Percentiles rank a stretch among this genome's conserved stretches.
These are phyloP conservation scores for Boeremia exigua DNA, from an alignment of 2,329 filamentous ascomycete genomes.

Conservation along the genomic window DNA sequence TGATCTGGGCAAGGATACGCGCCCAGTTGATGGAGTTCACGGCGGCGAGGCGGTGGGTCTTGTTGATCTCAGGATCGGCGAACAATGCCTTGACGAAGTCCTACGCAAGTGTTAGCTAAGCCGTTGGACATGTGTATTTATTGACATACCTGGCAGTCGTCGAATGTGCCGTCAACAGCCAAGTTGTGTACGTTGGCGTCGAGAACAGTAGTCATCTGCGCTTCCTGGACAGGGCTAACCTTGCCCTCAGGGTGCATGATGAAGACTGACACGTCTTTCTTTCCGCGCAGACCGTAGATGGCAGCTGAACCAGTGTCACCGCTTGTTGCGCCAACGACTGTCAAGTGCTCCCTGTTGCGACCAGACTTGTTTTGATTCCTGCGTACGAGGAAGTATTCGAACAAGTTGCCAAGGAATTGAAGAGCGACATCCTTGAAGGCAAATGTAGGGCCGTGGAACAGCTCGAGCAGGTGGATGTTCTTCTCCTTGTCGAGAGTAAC, in stretches of 20 bases:
- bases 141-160: slow-evolving; percentile 80
- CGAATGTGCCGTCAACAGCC: slow-evolving; percentile 87
- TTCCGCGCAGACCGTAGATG: slow-evolving; percentile 91
- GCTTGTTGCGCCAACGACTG: slow-evolving; percentile 51
- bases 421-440: slow-evolving; percentile 92
- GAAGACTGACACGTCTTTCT: slow-evolving; percentile 96
- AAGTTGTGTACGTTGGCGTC: slow-evolving; percentile 94
- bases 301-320: slow-evolving; percentile 83
- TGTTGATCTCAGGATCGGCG: slow-evolving; percentile 82
- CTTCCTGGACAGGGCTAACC: slow-evolving; percentile 90
- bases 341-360: slow-evolving; percentile 61
- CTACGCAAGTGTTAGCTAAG: slow-evolving; percentile 50
- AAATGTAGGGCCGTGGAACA: slow-evolving; percentile 96
- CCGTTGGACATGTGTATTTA: background rate
- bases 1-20: slow-evolving; percentile 92
- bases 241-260: slow-evolving; percentile 92
- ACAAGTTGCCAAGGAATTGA: slow-evolving; percentile 95
- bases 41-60: slow-evolving; percentile 81
- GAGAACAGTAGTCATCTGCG: slow-evolving; percentile 94
- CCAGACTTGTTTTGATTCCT: slow-evolving; percentile 74
- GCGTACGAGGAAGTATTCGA: slow-evolving; percentile 82
- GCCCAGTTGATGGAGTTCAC: slow-evolving; percentile 98
- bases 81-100: slow-evolving; percentile 96
- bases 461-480: slow-evolving; percentile 84
- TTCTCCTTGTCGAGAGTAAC: slow-evolving; percentile 73